Base-by-base conservation (phyloP, 768 basidiomycete genomes). In the Rhodotorula toruloides region DNA sequence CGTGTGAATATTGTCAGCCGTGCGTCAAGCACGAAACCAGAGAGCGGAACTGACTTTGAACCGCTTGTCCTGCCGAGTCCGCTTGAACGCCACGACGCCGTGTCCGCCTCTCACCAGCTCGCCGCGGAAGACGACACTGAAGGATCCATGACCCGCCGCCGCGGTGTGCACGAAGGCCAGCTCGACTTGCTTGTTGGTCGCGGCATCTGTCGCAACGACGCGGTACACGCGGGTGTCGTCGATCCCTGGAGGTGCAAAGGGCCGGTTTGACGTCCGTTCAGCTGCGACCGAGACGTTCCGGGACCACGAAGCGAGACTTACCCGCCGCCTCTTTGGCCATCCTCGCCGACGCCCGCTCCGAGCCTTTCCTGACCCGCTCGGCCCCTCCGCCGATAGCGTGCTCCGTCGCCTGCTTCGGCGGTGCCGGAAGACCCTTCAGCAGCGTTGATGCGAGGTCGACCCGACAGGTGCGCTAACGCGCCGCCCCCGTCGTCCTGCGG, bases 41-140 rank as follows among this genome's bases (percentile, higher is more conserved):
- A 21, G 16, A 2, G 11, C 7, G 29, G 17, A 16, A 22, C 42
- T 54, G 68, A 93, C 94, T 90, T 97, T 99, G 88, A 98, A 99
- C 73, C 93, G 86, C 83, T 96, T 94, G 81, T 99, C 96, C 83
- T 99, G 96, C 68, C 96, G 80, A 49, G 98, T 94, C 82, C 96
- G 96, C 90, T 99, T 99, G 84, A 99, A 94, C 54, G 96, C 96
- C 76, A 98, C 93, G 72, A 96, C 90, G 59, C 87, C 88, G 22
- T 27, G 46, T 37, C 83, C 84, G 74, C 84, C 54, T n/a, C 48
- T 27, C 58, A 93, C 81, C 62, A 97, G 84, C 79, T 86, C 89
- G 63, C 92, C 94, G 67, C 91, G 89, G 78, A 91, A 94, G 66
- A 99, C 94, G 77, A 98, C 91, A 73, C 94, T 96, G 76, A 99